phyloP scores from a whole-genome alignment of 2,329 filamentous ascomycete genomes.

The Pyrenochaeta sp. region DNA sequence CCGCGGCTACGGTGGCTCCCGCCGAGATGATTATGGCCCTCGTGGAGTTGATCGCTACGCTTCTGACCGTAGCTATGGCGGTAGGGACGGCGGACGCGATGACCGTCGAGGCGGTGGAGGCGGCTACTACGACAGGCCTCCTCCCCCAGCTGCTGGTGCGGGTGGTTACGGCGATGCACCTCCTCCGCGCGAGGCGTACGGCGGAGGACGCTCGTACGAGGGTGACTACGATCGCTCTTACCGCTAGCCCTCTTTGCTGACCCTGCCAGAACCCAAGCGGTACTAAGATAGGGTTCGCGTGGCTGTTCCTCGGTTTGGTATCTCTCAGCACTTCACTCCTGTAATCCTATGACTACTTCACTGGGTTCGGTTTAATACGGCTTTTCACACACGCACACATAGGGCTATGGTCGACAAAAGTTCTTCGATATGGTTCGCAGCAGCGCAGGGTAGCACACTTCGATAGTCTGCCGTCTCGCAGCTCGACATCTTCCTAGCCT shows the following conservation, averaged over 20 bases:
- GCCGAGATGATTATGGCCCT: slow-evolving; percentile 49
- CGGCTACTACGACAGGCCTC: slow-evolving; percentile 63
- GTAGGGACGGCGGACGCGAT: slow-evolving; percentile 60
- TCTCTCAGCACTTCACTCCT: slow-evolving; percentile 42
- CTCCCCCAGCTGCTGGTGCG: slow-evolving; percentile 48
- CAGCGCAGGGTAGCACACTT: slow-evolving; percentile 43
- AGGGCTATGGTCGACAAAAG: slow-evolving; percentile 52
- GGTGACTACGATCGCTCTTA: slow-evolving; percentile 57
- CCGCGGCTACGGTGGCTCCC: slow-evolving; percentile 66
- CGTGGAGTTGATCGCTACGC: slow-evolving; percentile 64
- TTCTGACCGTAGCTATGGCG: slow-evolving; percentile 64
- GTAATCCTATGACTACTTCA: slow-evolving; percentile 47
- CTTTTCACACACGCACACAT: slow-evolving; percentile 37
- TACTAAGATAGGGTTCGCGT: slow-evolving; percentile 43
- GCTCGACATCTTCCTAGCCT: slow-evolving; percentile 45
- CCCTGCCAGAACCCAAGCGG: slow-evolving; percentile 47
- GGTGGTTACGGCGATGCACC: slow-evolving; percentile 46
- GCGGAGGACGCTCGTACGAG: slow-evolving; percentile 52
- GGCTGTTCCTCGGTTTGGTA: slow-evolving; percentile 34
- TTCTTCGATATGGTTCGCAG: slow-evolving; percentile 49
- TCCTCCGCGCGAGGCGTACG: slow-evolving; percentile 49
- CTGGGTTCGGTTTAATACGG: slow-evolving; percentile 50
- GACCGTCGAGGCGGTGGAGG: slow-evolving; percentile 65
- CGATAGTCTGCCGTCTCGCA: slow-evolving; percentile 44
- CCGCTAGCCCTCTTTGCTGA: slow-evolving; percentile 43